Evolutionary conservation across 208 protist species (phyloP), one percentile per base, ranked within the genome.

Genomic region (Acanthamoeba healyi): DNA sequence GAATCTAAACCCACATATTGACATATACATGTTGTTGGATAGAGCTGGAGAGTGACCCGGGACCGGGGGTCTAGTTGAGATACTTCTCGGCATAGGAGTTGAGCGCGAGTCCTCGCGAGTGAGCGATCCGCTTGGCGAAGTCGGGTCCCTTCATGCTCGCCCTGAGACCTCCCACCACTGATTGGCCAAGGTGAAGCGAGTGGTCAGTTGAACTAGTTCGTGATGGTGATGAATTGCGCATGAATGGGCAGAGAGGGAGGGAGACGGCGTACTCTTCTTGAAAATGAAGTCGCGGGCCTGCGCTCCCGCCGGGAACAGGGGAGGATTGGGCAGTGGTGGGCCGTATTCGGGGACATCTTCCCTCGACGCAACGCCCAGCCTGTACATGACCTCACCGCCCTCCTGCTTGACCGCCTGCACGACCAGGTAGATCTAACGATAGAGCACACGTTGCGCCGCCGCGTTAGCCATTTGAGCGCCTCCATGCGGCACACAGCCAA

Each of bases 311-410:
- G 36, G 84, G 54, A 91, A 91, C 17, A 91, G 7, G 26, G 84
- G 56, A 29, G 84, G 84, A n/a, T 91, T 91, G 84, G 84, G 84
- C 54, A 91, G 34, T 4, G 84, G 58, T 42, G 84, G 84, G 14
- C 56, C 84, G 54, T 91, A 91, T 12, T 65, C 84, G 9, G 84
- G 84, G 15, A 91, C 84, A n/a, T 91, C 84, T 34, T 91, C 84
- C 34, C 84, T 38, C 34, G 84, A 91, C 36, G 84, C 29, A 12
- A 91, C 84, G 19, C 56, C 84, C n/a, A 91, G 36, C 84, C 54
- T 91, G 38, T 91, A 91, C 84, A 91, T 46, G 0, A 38, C 29
- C 54, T 91, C 84, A 36, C 42, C 84, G 22, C 54, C 54, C 63
- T 91, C 84, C 46, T 40, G 40, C 56, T 91, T 91, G 17, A 72